phyloP scores from a whole-genome alignment of 257 asterid genomes.

The Solanum microdontum region DNA sequence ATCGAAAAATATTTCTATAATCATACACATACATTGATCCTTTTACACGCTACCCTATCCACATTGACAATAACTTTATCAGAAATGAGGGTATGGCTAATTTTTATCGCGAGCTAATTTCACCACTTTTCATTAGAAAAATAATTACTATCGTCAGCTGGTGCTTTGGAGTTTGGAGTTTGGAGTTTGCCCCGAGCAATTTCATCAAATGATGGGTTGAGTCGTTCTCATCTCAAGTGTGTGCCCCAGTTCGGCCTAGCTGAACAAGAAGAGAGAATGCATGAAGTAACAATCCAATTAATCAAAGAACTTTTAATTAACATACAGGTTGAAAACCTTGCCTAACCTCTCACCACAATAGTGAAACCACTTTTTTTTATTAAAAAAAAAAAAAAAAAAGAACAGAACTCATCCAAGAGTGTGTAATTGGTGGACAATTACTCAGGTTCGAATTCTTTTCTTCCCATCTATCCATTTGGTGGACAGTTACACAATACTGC shows the following conservation, averaged over 20 bases:
- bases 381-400: rapidly evolving
- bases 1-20: neutral
- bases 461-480: neutral
- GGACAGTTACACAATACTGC: neutral
- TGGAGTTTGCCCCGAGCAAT: neutral
- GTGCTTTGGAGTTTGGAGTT: neutral
- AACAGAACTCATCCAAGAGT: neutral
- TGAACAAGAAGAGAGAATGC: neutral
- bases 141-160: neutral
- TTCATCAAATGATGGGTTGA: neutral
- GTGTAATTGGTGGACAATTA: neutral
- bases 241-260: neutral
- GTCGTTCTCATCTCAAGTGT: neutral
- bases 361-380: neutral
- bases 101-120: neutral
- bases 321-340: neutral
- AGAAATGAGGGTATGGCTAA: neutral
- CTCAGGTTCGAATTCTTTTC: neutral
- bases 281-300: neutral
- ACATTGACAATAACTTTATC: neutral
- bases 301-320: neutral
- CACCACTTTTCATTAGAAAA: neutral
- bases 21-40: neutral
- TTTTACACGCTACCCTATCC: neutral
- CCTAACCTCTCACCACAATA: neutral